These are phyloP conservation scores for Chenopodium suecicum DNA, from an alignment of 148 eudicot species.

Conservation along the genomic window DNA sequence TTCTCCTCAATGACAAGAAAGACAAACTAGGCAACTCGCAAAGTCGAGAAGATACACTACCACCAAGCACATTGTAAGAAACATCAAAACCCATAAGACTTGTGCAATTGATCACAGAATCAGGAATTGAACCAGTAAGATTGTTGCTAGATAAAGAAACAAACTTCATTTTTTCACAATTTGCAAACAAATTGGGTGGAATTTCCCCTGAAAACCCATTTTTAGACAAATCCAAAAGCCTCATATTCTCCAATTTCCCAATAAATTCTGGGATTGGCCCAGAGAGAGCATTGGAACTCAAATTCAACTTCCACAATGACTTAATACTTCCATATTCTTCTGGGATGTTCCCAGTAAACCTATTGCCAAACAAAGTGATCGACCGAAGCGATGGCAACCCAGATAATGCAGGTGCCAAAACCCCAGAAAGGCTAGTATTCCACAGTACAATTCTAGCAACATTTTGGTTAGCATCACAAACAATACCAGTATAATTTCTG, in stretches of 20 bases:
- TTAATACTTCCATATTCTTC: conserved; percentile 59
- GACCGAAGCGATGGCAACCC: conserved; percentile 58
- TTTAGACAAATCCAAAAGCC: conserved; percentile 89
- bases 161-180: conserved; percentile 70
- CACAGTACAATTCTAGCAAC: conserved; percentile 81
- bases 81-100: conserved; percentile 78
- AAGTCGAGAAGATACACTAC: conserved; percentile 51
- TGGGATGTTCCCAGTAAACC: conserved; percentile 74
- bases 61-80: conserved; percentile 69
- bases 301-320: conserved; percentile 85
- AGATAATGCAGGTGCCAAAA: conserved; percentile 70
- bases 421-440: conserved; percentile 81
- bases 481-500: conserved; percentile 59
- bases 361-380: conserved; percentile 69
- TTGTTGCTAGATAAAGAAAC: conserved; percentile 68
- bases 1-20: conserved; percentile 71
- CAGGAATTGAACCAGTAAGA: conserved; percentile 77
- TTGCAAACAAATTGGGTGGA: conserved; percentile 57
- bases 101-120: conserved; percentile 56
- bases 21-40: conserved; percentile 52
- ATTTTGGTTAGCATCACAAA: conserved; percentile 67
- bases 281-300: conserved; percentile 86
- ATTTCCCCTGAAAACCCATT: conserved; percentile 73
- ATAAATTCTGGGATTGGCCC: conserved; percentile 84
- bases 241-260: conserved; percentile 65